Base-by-base conservation (phyloP, 352 stramenopile genomes). In the Phytophthora kernoviae region DNA sequence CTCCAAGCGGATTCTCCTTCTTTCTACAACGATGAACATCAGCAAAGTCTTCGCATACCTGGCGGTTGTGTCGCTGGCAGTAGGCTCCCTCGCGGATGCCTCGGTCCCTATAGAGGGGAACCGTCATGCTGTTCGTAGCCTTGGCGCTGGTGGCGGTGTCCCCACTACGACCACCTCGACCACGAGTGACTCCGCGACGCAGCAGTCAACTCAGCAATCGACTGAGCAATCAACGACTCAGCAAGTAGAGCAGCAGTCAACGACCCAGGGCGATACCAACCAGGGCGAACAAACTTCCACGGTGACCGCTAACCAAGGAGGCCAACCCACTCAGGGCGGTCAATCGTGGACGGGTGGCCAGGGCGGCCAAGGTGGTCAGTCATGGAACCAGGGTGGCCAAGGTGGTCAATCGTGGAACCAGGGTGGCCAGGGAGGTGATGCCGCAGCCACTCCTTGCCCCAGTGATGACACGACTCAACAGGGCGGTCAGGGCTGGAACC, bases 21-120 rank as follows among this genome's bases (percentile, higher is more conserved):
- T 26, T 33, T 34, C 47, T 24, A 56, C 54, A 50, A 64, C 45
- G 20, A 73, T 73, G 64, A 68, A 73, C 53, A 52, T 65, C 48
- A 62, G 42, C 32, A 73, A 73, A 45, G 60, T 73, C 33, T 40
- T 54, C 52, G 58, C 64, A 12, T 62, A 65, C 58, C 64, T 73
- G 17, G 58, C 64, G 24, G 44, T 73, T n/a, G 64, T 58, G 37
- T 43, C 52, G 7, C 8, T 73, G 41, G 37, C 49, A 2, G 41
- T 68, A 34, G 41, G 44, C 43, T 54, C 64, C 10, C 32, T 73
- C n/a, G 47, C 54, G 9, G 53, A 73, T 21, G 58, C 64, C 15
- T 65, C 64, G 27, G 43, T 65, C 10, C 54, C 61, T 17, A 21
- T 30, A 7, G 24, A 7, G 24, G 6, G 6, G 24, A 42, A 26